Evolutionary conservation across 495 filamentous ascomycete species (phyloP).

Genomic region (Delitschia confertaspora): DNA sequence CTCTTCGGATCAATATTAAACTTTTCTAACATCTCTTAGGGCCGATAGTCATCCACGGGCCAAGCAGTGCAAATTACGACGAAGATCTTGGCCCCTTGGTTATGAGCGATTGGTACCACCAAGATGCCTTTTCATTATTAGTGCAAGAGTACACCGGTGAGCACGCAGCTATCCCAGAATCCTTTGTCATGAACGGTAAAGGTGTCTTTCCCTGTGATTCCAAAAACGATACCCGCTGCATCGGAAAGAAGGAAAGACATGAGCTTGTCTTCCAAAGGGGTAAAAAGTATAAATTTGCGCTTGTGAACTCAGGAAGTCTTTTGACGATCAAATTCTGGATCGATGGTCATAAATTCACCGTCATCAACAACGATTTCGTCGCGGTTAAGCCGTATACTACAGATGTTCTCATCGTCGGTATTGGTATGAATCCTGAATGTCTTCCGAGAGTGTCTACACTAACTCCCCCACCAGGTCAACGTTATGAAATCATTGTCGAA

Average conservation of each 20-base stretch:
- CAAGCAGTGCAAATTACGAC: slow-evolving; percentile 43
- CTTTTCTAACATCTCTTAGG: slow-evolving; percentile 10
- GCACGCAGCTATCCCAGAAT: too few species aligned
- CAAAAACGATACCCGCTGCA: too few species aligned
- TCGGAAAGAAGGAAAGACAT: too few species aligned
- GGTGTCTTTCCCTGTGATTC: too few species aligned
- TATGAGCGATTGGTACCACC: slow-evolving; percentile 44
- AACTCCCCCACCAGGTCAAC: slow-evolving; percentile 41
- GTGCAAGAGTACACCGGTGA: too few species aligned
- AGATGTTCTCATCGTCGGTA: slow-evolving; percentile 45
- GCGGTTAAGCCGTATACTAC: slow-evolving; percentile 43
- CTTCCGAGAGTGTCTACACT: neutral
- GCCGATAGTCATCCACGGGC: slow-evolving; percentile 42
- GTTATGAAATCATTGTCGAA: slow-evolving; percentile 60
- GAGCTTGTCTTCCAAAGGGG: too few species aligned
- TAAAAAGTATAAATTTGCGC: too few species aligned
- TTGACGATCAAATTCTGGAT: slow-evolving; percentile 45
- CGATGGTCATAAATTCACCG: slow-evolving; percentile 43
- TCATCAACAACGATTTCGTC: slow-evolving; percentile 45
- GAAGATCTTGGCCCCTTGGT: slow-evolving; percentile 43
- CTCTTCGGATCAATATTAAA: neutral
- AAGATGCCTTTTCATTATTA: too few species aligned
- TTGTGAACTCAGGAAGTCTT: too few species aligned
- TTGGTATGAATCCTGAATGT: slow-evolving; percentile 36
- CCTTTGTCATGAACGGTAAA: too few species aligned